phyloP scores from a whole-genome alignment of 2,329 filamentous ascomycete genomes.

The Fusarium drepaniforme region DNA sequence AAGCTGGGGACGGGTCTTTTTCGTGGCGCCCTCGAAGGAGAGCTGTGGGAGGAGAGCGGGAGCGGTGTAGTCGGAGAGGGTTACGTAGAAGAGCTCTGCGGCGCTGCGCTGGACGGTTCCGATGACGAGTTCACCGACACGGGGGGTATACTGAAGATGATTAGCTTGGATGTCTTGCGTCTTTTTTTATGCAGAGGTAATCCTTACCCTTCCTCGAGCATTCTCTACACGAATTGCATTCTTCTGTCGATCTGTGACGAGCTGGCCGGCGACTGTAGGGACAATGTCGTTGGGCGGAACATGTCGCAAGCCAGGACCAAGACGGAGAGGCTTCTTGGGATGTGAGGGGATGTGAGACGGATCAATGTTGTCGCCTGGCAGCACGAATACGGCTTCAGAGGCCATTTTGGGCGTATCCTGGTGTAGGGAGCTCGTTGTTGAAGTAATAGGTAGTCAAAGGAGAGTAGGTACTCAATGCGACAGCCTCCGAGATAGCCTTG shows the following conservation, averaged over 20 bases:
- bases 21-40: conserved; percentile 92
- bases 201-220: conserved; percentile 73
- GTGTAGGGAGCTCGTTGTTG: neutral
- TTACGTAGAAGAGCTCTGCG: conserved; percentile 83
- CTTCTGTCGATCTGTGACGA: conserved; percentile 77
- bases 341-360: conserved; percentile 74
- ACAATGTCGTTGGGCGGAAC: conserved; percentile 81
- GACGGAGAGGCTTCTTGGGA: conserved; percentile 77
- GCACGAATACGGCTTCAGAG: conserved; percentile 72
- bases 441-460: neutral
- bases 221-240: conserved; percentile 84
- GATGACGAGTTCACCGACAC: conserved; percentile 87
- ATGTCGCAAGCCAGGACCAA: conserved; percentile 87
- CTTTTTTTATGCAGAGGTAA: neutral
- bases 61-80: conserved; percentile 74
- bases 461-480: conserved; percentile 27
- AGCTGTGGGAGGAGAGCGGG: conserved; percentile 84
- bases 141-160: conserved; percentile 77
- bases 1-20: conserved; percentile 89
- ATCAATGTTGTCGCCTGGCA: conserved; percentile 85
- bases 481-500: conserved; percentile 19
- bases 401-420: conserved; percentile 60
- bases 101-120: conserved; percentile 84
- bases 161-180: neutral
- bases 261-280: conserved; percentile 74